Percentiles rank a stretch among this genome's conserved stretches.
Evolutionary conservation across 2,329 filamentous ascomycete species (phyloP).

Genomic region (Cladosporium phlei): DNA sequence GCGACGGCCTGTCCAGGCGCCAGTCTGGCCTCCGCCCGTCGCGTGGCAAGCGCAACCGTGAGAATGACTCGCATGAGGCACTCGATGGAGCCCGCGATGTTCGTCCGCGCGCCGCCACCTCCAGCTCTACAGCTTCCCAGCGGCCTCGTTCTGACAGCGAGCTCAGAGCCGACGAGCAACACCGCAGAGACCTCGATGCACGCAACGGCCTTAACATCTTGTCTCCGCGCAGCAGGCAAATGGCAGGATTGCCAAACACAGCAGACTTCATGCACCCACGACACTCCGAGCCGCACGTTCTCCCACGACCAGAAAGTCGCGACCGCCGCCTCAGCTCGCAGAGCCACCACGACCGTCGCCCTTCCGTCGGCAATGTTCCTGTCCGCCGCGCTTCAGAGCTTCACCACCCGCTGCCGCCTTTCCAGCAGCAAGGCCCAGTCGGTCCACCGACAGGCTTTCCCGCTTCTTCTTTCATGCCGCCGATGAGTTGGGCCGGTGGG

Average conservation of each 20-base stretch:
- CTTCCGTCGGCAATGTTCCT: not conserved
- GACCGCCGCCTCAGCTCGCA: not conserved
- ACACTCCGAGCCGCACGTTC: too few species aligned
- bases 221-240: constrained; percentile 1
- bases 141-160: not conserved
- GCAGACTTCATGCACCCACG: too few species aligned
- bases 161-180: not conserved
- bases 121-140: not conserved
- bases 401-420: not conserved
- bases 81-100: not conserved
- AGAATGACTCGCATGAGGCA: not conserved
- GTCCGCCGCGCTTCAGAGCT: not conserved
- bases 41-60: not conserved
- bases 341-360: not conserved
- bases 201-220: not conserved
- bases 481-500: not conserved
- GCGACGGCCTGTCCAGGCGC: not conserved
- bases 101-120: not conserved
- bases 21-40: not conserved
- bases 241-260: not conserved
- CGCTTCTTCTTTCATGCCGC: not conserved
- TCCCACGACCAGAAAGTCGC: too few species aligned
- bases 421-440: not conserved
- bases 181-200: not conserved
- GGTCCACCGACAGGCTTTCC: not conserved